Base-by-base conservation (phyloP, 2,329 filamentous ascomycete genomes). In the Colletotrichum kahawae region DNA sequence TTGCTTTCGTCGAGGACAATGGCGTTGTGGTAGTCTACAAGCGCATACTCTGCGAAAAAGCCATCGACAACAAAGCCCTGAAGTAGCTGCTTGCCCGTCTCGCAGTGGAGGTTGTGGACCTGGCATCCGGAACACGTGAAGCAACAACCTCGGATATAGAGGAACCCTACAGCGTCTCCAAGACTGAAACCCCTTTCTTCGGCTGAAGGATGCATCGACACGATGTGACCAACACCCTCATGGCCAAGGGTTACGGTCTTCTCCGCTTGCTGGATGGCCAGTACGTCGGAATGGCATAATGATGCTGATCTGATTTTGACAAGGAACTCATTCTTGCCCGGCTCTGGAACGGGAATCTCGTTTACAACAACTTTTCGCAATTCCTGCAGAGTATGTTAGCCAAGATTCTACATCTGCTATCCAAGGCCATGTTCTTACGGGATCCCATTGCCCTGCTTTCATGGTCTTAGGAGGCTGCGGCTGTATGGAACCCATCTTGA, bases 71-170 rank as follows among this genome's bases (percentile, higher is more conserved):
- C 82, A 56, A 88, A 86, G 6, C 87, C 87, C 60, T 85, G 83
- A 24, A 87, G 79, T 43, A 82, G 79, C n/a, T 83, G 82, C 9
- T 83, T 83, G 10, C 83, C 82, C 7, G 79, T 83, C 67, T 84
- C 80, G 78, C 85, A 87, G 63, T 80, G 81, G 60, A 84, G 72
- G 73, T 87, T 87, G 76, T 87, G 86, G 3, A 86, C 79, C 81
- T 82, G 80, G 79, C 87, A 89, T 14, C 85, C 86, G 24, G 85
- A 82, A 78, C 87, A 89, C 67, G 85, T 83, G 74, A 87, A 86
- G 77, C 87, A 88, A 75, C 83, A 85, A 6, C 83, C 83, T 34
- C 85, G 82, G 78, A 87, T 86, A 75, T 87, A 87, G 34, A 86
- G 82, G 73, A 87, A 87, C 31, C 87, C 87, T 65, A 88, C 83